Evolutionary conservation across 768 basidiomycete species (phyloP).

Genomic region (Termitomyces sp.): DNA sequence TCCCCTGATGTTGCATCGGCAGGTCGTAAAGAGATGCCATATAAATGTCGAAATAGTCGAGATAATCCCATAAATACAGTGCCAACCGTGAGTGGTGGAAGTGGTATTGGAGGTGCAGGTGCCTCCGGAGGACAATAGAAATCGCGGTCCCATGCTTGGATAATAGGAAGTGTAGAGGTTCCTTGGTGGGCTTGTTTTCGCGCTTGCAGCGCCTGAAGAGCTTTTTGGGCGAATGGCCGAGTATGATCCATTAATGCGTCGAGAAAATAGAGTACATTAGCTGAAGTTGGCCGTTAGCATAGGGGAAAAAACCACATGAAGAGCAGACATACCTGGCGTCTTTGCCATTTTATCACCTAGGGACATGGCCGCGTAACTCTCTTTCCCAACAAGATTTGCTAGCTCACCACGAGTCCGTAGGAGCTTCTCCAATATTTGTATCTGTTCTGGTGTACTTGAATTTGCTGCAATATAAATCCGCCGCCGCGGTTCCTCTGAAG

Average conservation of each 20-base stretch:
- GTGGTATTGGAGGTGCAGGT: conserved; percentile 67
- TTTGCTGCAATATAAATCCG: conserved; percentile 83
- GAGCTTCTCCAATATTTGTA: conserved; percentile 74
- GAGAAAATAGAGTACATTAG: conserved; percentile 86
- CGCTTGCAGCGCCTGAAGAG: conserved; percentile 60
- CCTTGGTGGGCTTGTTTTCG: conserved; percentile 76
- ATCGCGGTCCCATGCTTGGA: conserved; percentile 97
- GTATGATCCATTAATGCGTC: conserved; percentile 79
- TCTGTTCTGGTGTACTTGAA: conserved; percentile 68
- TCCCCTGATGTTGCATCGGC: conserved; percentile 70
- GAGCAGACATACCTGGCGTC: conserved; percentile 63
- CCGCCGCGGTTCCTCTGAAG: conserved; percentile 77
- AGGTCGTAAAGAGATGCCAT: conserved; percentile 82
- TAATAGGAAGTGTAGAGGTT: conserved; percentile 52
- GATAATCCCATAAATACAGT: conserved; percentile 84
- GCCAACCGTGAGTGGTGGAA: conserved; percentile 82
- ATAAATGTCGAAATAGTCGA: conserved; percentile 79
- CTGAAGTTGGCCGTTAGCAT: conserved; percentile 31
- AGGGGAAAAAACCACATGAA: not conserved
- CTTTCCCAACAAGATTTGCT: conserved; percentile 78
- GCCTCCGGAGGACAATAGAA: conserved; percentile 85
- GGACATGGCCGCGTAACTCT: conserved; percentile 84
- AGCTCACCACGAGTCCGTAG: conserved; percentile 77
- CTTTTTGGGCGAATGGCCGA: conserved; percentile 68
- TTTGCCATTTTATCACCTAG: conserved; percentile 97